Evolutionary conservation across 495 filamentous ascomycete genomes (phyloP), one percentile per base, ranked within the genome.

Genomic region (Penicillium paxilli): DNA sequence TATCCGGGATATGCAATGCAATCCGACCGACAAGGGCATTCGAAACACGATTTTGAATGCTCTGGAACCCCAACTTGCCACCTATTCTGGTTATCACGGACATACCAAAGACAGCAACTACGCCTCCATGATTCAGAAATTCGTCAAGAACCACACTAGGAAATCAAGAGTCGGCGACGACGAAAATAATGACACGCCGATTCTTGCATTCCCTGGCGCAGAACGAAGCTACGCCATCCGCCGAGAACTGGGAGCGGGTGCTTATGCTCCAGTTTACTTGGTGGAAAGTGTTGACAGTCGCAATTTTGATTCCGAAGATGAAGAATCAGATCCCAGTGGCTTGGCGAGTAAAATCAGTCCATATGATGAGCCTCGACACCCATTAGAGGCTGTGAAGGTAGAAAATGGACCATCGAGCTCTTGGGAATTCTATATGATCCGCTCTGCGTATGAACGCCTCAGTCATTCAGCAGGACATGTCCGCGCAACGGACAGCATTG

Each of bases 371-470:
- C 44, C 72, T 23, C 81, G 87, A 11, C 71, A 78, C 46, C 54
- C 68, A 7, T 81, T 92, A 17, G 90, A 96, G 68, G 94, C 94
- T 1, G 75, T 98, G 56, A 98, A 98, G 69, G 88, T 96, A 80
- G 94, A 98, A 67, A 68, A 71, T 22, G 83, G 87, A 44, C 91
- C 92, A 4, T 90, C 92, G 0, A 86, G 83, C 12, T 74, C 89
- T 1, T 98, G 95, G 94, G 94, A 98, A 64, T 98, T 97, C 68
- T 89, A 96, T 69, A 95, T 98, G 71, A 93, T 97, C 75, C 86
- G 88, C 1, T 83, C 88, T 22, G 83, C 90, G 2, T 85, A 91
- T 47, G 75, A 82, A 1, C 88, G 94, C 5, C 77, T 98, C 0
- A 84, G 81, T 0, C 68, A 80, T 51, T 58, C 60, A 14, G 35